Evolutionary conservation across 345 rosid genomes (phyloP), one percentile per base, ranked within the genome.

Genomic region (Garcia nutans): DNA sequence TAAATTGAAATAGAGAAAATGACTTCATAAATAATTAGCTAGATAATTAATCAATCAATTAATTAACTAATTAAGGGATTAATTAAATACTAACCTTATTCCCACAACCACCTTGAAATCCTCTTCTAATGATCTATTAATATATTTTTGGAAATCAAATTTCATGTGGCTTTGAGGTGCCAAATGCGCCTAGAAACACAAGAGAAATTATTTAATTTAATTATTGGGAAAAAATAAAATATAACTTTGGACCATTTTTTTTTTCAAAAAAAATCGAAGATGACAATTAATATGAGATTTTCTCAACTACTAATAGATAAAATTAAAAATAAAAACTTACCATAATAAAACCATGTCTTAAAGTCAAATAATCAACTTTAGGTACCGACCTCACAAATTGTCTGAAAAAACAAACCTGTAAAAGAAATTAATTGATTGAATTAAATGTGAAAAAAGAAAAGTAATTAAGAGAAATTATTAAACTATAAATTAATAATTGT

Each of bases 71-170:
- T 37, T 37, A 37, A 37, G 41, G 6, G 41, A 37, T 37, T 37
- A 55, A 58, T 31, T 11, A n/a, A 60, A 20, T 47, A 55, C 65
- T 24, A 58, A 86, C 89, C 89, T 87, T 77, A 87, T 85, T 22
- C 88, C 90, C 20, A 87, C 88, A 1, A 87, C 90, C 68, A 79
- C 88, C 71, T 87, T 87, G 83, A 87, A 87, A 71, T 87, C 89
- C 78, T 87, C 89, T 74, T 87, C 89, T 76, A 87, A 65, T 33
- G 88, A 87, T 80, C 89, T 83, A 19, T 85, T 87, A 2, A 87
- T 83, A 65, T 87, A 87, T 59, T 78, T 83, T 65, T 83, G 88
- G 81, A 87, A 87, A 79, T 87, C 71, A 31, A 87, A 87, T 67
- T 74, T 83, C 23, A 28, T 10, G 12, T 79, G 77, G 78, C 86